phyloP scores from a whole-genome alignment of 257 asterid genomes.

The Gynochthodes officinalis region DNA sequence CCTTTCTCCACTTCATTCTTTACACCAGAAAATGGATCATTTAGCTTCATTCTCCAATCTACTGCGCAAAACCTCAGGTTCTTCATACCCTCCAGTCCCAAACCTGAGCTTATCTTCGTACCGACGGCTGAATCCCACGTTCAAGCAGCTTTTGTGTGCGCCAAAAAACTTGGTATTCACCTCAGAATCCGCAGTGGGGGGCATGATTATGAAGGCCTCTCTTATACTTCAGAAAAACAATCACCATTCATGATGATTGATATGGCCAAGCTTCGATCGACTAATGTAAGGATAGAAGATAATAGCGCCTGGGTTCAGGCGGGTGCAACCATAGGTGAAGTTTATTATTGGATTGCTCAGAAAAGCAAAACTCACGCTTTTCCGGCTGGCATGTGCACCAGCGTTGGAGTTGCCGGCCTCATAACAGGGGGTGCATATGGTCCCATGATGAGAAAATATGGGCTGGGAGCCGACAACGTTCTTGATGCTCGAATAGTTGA shows the following conservation, averaged over 20 bases:
- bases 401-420: constrained; percentile 6
- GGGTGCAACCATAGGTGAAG: constrained; percentile 27
- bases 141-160: constrained; percentile 11
- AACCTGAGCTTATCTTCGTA: neutral
- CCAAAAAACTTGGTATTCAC: constrained; percentile 9
- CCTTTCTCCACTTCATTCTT: constrained; percentile 2
- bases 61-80: neutral
- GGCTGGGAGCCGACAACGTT: constrained; percentile 20
- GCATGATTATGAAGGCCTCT: constrained; percentile 21
- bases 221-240: constrained; percentile 2
- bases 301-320: constrained; percentile 24
- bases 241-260: constrained; percentile 16
- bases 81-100: neutral
- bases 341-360: constrained; percentile 21
- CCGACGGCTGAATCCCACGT: neutral
- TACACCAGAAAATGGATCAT: constrained; percentile 4
- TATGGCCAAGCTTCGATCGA: constrained; percentile 4
- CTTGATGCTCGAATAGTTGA: constrained; percentile 18
- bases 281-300: constrained; percentile 11
- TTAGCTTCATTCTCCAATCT: neutral
- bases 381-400: constrained; percentile 16
- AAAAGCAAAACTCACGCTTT: constrained; percentile 20
- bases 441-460: constrained; percentile 20
- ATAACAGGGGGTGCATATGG: constrained; percentile 23
- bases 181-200: constrained; percentile 26